Evolutionary conservation across 768 basidiomycete species (phyloP), one percentile per base, ranked within the genome.

Genomic region (Lepiota brunneoincarnata): DNA sequence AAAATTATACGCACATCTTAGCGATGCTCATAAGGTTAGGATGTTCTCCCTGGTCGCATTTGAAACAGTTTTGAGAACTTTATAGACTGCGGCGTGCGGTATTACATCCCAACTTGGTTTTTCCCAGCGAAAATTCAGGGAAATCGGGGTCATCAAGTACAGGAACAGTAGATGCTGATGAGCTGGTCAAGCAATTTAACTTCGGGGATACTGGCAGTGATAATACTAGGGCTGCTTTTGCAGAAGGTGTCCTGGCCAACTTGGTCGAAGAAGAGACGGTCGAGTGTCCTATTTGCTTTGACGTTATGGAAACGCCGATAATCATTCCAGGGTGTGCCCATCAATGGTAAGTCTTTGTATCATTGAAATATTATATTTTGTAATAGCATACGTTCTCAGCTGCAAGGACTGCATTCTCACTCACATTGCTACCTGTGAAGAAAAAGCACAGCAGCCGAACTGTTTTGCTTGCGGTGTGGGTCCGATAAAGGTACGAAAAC

Each of bases 11-110:
- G 17, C 84, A 91, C 67, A 92, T 94, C 65, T 79, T 98, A 61
- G 92, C 94, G 11, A 93, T 96, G 89, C 76, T 98, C 26, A 96
- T 96, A 91, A 82, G 87, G 93, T 93, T 51, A 21, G 80, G 69
- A 24, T 15, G 28, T n/a, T n/a, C 31, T 31, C 15, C 53, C 38
- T 50, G 20, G 24, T 47, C 15, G 2, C 3, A 17, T 26, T 12
- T 41, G n/a, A 10, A 46, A 15, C 6, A 35, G 38, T 14, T 53
- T 60, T 56, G 24, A 42, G 50, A 14, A 50, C 50, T 26, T 57
- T 41, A 14, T 59, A 93, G 91, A 56, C 69, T 97, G 24, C 88
- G 96, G 28, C 92, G 93, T 51, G 94, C 94, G 7, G 94, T 97
- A 3, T 78, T 97, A 18, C 96, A 98, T 65, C 93, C 96, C 0